Evolutionary conservation across 805 yeast species (phyloP), one percentile per base, ranked within the genome.

Genomic region (Candida ponderosae): DNA sequence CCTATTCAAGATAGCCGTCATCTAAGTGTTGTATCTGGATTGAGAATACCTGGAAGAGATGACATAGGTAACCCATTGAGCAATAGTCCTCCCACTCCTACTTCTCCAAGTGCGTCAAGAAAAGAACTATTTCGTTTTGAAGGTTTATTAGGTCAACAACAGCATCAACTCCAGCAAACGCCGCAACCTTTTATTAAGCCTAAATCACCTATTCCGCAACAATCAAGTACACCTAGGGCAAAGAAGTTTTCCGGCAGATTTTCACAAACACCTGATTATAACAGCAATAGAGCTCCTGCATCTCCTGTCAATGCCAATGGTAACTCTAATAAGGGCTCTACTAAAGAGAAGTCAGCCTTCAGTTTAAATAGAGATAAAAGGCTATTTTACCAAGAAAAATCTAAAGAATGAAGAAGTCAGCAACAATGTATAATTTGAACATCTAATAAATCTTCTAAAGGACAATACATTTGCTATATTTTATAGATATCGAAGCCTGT

Each of bases 121-220:
- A 74, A 68, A 19, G 70, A 68, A 24, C 48, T 63, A 24, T 69
- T 70, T 53, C 56, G 73, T 34, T 69, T 69, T 43, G 76, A 70
- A 39, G 61, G 63, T 5, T 48, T 69, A 14, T 51, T 65, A 18
- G 50, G 66, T 19, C 41, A 60, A 62, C 37, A 47, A 48, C 20
- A 60, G 57, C 39, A 59, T 61, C 28, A 47, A 45, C 33, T 16
- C 14, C 29, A 20, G 17, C 24, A 33, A 14, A 20, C 24, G 7
- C 24, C 24, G 7, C 18, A 16, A 29, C 29, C 10, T 6, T 14
- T 10, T 8, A 4, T 18, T 44, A 21, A 42, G 44, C 3, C 48
- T 27, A 30, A 21, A 10, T 21, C 24, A 10, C 24, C 24, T 8
- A 24, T 15, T 18, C 31, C 39, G 20, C 41, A 35, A 13, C 11